A percentile compares a stretch with the other conserved stretches of the same genome.
Evolutionary conservation across 202 grass and related monocot genomes (phyloP).

Genomic region (Elaeis oleifera): DNA sequence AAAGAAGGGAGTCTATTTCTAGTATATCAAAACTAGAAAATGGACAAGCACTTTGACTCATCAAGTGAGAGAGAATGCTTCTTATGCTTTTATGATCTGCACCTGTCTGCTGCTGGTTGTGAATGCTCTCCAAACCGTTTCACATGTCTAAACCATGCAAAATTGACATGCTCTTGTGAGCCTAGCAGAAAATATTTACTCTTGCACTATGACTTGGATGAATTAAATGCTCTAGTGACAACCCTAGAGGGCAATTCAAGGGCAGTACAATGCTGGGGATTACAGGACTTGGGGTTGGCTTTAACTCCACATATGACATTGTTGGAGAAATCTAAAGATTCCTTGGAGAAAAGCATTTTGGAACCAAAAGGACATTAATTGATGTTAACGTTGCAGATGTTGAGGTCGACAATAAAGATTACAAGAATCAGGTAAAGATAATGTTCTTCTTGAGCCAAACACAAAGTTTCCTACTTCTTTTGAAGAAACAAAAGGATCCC

Average conservation of each 20-base stretch:
- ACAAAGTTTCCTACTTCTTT: neutral
- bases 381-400: neutral
- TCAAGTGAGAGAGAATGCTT: constrained; percentile 75
- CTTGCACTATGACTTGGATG: constrained; percentile 56
- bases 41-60: constrained; percentile 46
- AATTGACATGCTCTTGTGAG: constrained; percentile 63
- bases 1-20: constrained; percentile 25
- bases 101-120: constrained; percentile 75
- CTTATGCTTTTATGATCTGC: constrained; percentile 83
- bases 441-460: neutral
- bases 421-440: neutral
- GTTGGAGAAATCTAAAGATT: constrained; percentile 19
- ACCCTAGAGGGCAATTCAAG: constrained; percentile 55
- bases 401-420: neutral
- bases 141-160: constrained; percentile 67
- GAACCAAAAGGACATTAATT: neutral
- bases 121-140: constrained; percentile 63
- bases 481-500: neutral
- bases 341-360: constrained; percentile 10
- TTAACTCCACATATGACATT: constrained; percentile 22
- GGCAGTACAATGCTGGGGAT: constrained; percentile 30
- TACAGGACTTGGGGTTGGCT: constrained; percentile 29
- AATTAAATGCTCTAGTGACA: constrained; percentile 55
- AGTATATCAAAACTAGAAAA: constrained; percentile 37
- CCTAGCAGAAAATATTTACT: constrained; percentile 33